Base-by-base conservation (phyloP, 2,329 filamentous ascomycete genomes). In the Nemania diffusa region DNA sequence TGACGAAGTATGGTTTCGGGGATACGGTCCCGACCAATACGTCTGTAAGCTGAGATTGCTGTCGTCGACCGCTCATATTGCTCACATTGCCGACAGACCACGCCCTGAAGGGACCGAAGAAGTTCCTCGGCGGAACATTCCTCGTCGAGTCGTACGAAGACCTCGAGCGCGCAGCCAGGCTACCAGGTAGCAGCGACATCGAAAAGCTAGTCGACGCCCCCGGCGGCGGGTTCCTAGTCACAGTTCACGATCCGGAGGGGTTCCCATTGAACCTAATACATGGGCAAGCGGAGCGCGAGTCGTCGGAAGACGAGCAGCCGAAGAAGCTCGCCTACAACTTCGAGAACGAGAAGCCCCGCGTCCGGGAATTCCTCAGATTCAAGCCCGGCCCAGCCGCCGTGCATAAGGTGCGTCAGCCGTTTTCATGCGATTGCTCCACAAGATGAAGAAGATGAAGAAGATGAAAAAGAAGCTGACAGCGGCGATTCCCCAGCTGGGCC, bases 281-380 rank as follows among this genome's bases (percentile, higher is more conserved):
- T 17, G 67, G 67, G 3, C 67, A 69, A n/a, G 44, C 53, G 52
- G 59, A 52, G 51, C 59, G 67, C n/a, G 67, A 67, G 48, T 20
- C 42, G 27, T 20, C 46, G 6, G 34, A 5, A 22, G 67, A 67
- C 3, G 67, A 69, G 48, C 56, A 64, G 60, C 67, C 67, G 5
- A 53, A 52, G 5, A 60, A 57, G 51, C 64, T 69, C 37, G 27
- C 50, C n/a, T 62, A 67, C 32, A 69, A 69, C 40, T 69, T 66
- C 37, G 67, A 69, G 29, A 69, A 64, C 37, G 67, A 69, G 64
- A 69, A 69, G 63, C 67, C 67, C 5, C 67, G 67, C 8, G 64
- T 69, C 22, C 60, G 67, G 2, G 60, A 69, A 26, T 67, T 67
- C 26, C 64, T 69, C n/a, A 44, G 67, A 40, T 67, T 69, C 29